phyloP scores from a whole-genome alignment of 2,329 filamentous ascomycete species.

The Calonectria pseudoturangicola region DNA sequence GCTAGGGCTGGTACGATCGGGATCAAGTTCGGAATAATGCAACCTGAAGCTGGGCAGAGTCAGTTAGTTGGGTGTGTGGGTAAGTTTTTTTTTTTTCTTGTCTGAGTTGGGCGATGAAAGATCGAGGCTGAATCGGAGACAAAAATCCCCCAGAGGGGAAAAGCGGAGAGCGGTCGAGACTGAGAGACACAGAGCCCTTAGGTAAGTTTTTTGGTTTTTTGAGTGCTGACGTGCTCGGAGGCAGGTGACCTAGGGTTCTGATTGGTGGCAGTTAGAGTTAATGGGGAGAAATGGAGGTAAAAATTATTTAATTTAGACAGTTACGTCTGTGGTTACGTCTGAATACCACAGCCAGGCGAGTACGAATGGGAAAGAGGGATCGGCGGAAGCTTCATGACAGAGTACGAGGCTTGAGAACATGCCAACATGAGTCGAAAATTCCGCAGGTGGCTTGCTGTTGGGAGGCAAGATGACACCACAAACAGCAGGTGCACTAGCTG shows the following conservation, averaged over 20 bases:
- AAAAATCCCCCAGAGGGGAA: background rate
- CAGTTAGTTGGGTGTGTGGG: constrained; percentile 10
- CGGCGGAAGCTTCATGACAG: constrained; percentile 23
- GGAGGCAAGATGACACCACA: constrained; percentile 3
- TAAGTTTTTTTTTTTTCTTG: background rate
- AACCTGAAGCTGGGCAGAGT: constrained; percentile 15
- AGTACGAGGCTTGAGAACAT: constrained; percentile 6
- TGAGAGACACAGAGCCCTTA: background rate
- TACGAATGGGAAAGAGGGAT: constrained; percentile 27
- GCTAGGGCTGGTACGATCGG: constrained; percentile 7
- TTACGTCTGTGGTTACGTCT: background rate
- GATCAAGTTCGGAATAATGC: background rate
- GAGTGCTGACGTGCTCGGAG: constrained; percentile 5
- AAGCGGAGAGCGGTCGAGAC: constrained; percentile 26
- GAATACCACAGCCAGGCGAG: constrained; percentile 13
- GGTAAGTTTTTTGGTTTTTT: background rate
- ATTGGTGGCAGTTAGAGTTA: constrained; percentile 4
- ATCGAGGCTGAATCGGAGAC: constrained; percentile 22
- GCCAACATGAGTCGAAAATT: constrained; percentile 13
- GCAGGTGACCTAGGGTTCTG: background rate
- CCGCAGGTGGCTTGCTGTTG: constrained; percentile 4
- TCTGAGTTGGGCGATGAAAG: background rate
- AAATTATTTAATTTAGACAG: constrained; percentile 19
- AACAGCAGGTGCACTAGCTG: constrained; percentile 1
- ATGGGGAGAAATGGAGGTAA: constrained; percentile 13